Base-by-base conservation (phyloP, 2,329 filamentous ascomycete genomes). In the Sporothrix protearum region DNA sequence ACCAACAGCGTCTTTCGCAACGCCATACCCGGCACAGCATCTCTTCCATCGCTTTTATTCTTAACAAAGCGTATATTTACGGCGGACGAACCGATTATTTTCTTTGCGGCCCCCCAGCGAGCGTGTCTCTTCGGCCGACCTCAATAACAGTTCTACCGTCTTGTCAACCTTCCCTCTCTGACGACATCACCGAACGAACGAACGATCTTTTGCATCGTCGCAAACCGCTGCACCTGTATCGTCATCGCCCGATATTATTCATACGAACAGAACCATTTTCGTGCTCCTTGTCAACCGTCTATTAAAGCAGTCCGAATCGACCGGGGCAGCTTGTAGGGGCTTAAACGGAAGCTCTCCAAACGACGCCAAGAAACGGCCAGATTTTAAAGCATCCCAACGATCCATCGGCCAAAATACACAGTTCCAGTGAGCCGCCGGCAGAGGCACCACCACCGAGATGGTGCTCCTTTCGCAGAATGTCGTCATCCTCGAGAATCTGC, bases 401-500 rank as follows among this genome's bases (percentile, higher is more conserved):
- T n/a, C n/a, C n/a, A n/a, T n/a, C 57, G 36, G 12, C 61, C 19
- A 10, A 33, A 25, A 9, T 16, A 28, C 16, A 30, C 25, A 16
- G 4, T 22, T 5, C 63, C 28, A 33, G 2, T 10, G 25, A 28
- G 33, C 63, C 39, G 22, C 69, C 19, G 28, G 10, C 2, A 42
- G 42, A 22, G 12, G 39, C 63, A 42, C 14, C 42, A 36, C 71
- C 72, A 68, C 61, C 68, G 74, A 76, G 76, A 90, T 90, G 88
- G 85, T 86, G 77, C 83, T 84, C 76, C 80, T 84, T 72, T 25
- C 53, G 33, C 83, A 84, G 75, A 83, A 79, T 71, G 83, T 85
- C 68, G 83, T 86, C 69, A 85, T 89, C 75, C 81, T 89, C 68
- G 80, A 84, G 71, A 85, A 88, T 78, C 82, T 91, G 71, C 84